These are phyloP conservation scores for Alternaria angustiovoidea DNA, from an alignment of 2,329 filamentous ascomycete genomes.

Conservation along the genomic window DNA sequence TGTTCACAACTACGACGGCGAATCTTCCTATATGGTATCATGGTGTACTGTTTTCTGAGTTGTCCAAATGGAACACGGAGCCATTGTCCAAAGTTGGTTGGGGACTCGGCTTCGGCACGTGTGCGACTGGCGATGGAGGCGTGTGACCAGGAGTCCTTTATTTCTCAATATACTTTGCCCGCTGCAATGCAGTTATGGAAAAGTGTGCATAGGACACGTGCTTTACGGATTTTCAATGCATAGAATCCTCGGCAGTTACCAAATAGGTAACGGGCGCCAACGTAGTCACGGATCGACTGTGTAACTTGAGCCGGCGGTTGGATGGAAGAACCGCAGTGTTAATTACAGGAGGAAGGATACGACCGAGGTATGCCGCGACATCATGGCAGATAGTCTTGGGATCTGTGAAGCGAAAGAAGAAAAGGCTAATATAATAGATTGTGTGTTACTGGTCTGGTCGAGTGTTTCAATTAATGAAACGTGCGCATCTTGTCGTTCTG, in stretches of 20 bases:
- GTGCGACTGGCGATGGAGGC: conserved; percentile 18
- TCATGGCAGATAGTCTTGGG: conserved; percentile 18
- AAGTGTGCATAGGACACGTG: conserved; percentile 26
- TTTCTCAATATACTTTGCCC: conserved; percentile 27
- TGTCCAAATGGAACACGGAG: conserved; percentile 40
- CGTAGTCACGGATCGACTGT: not conserved
- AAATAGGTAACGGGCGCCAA: conserved; percentile 11
- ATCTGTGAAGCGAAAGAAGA: conserved; percentile 16
- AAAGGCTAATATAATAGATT: conserved; percentile 47
- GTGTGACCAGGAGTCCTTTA: conserved; percentile 22
- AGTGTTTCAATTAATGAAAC: conserved; percentile 35
- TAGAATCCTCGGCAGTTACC: conserved; percentile 4
- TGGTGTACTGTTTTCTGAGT: conserved; percentile 13
- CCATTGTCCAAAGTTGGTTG: conserved; percentile 1
- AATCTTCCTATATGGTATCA: conserved; percentile 36
- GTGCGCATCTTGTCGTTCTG: conserved; percentile 23
- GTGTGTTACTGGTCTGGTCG: conserved; percentile 27
- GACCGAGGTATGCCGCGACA: conserved; percentile 15
- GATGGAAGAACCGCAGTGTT: conserved; percentile 34
- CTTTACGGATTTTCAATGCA: conserved; percentile 1
- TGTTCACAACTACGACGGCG: conserved; percentile 15
- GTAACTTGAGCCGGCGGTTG: conserved; percentile 39
- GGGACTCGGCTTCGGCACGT: not conserved
- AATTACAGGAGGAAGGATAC: conserved; percentile 30
- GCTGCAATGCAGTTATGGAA: not conserved